These are phyloP conservation scores for Globisporangium uncinulatum DNA, from an alignment of 352 stramenopile genomes.

Conservation along the genomic window DNA sequence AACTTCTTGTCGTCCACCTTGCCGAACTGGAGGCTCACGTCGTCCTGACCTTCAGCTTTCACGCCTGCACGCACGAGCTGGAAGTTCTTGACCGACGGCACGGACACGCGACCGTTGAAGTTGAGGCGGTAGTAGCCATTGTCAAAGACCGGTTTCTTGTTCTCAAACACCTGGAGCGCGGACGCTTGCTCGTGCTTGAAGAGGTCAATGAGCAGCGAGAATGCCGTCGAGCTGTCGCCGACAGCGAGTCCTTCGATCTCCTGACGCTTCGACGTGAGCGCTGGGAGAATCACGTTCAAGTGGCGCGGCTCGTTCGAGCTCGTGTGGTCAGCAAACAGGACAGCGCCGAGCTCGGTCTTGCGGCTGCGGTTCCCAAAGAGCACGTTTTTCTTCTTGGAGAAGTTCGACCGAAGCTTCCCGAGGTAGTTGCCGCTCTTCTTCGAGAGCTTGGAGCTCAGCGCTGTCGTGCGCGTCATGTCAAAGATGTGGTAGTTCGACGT, in stretches of 20 bases:
- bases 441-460: constrained; percentile 38
- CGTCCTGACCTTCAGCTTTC: not conserved
- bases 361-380: constrained; percentile 59
- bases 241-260: constrained; percentile 48
- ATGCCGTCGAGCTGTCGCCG: constrained; percentile 30
- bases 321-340: constrained; percentile 52
- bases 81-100: constrained; percentile 81
- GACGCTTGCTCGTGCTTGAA: constrained; percentile 17
- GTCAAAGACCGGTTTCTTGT: constrained; percentile 69
- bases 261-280: constrained; percentile 35
- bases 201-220: constrained; percentile 54
- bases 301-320: constrained; percentile 42
- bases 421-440: constrained; percentile 91
- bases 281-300: constrained; percentile 41
- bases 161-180: constrained; percentile 49
- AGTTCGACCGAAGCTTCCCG: constrained; percentile 77
- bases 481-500: constrained; percentile 87
- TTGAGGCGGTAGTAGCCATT: constrained; percentile 79
- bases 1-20: constrained; percentile 80
- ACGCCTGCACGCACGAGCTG: constrained; percentile 31
- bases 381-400: constrained; percentile 71
- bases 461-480: constrained; percentile 68
- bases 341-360: constrained; percentile 69
- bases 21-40: constrained; percentile 65
- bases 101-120: constrained; percentile 70